A percentile compares a stretch with the other conserved stretches of the same genome.
Evolutionary conservation across 2,329 filamentous ascomycete species (phyloP).

Genomic region (Penicillium capsulatum): DNA sequence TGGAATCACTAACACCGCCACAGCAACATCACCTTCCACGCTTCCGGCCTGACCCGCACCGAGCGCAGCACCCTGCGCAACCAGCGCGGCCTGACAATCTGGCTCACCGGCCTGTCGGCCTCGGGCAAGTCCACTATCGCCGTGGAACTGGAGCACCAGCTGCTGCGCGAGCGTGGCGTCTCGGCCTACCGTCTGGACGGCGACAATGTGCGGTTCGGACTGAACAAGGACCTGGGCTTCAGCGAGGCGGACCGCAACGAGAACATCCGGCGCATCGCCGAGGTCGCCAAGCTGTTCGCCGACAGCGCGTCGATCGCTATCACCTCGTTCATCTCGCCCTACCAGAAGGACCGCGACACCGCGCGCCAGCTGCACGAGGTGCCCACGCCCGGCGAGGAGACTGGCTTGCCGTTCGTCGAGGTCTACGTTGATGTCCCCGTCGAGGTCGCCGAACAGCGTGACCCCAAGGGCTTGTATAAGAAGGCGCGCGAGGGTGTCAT

Average conservation of each 20-base stretch:
- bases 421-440: slow-evolving; percentile 89
- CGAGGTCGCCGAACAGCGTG: slow-evolving; percentile 86
- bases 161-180: slow-evolving; percentile 68
- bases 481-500: slow-evolving; percentile 91
- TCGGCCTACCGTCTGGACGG: slow-evolving; percentile 91
- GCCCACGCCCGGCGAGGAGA: slow-evolving; percentile 54
- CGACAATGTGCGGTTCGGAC: slow-evolving; percentile 95
- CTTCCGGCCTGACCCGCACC: slow-evolving; percentile 38
- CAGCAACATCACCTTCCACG: slow-evolving; percentile 48
- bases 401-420: slow-evolving; percentile 80
- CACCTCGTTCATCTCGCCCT: slow-evolving; percentile 95
- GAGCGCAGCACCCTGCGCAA: slow-evolving; percentile 54
- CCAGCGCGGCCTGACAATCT: slow-evolving; percentile 90
- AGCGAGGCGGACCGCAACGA: slow-evolving; percentile 89
- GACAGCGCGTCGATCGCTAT: slow-evolving; percentile 83
- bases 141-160: slow-evolving; percentile 92
- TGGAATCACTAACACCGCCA: slow-evolving; percentile 7
- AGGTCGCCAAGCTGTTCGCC: slow-evolving; percentile 95
- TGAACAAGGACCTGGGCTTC: slow-evolving; percentile 98
- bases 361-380: slow-evolving; percentile 75
- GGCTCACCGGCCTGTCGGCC: slow-evolving; percentile 94
- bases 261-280: slow-evolving; percentile 94
- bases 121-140: slow-evolving; percentile 97
- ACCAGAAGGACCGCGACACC: slow-evolving; percentile 76
- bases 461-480: slow-evolving; percentile 97